A percentile compares a stretch with the other conserved stretches of the same genome.
These are phyloP conservation scores for Wickerhamomyces kurtzmanii DNA, from an alignment of 805 yeast species.

Conservation along the genomic window DNA sequence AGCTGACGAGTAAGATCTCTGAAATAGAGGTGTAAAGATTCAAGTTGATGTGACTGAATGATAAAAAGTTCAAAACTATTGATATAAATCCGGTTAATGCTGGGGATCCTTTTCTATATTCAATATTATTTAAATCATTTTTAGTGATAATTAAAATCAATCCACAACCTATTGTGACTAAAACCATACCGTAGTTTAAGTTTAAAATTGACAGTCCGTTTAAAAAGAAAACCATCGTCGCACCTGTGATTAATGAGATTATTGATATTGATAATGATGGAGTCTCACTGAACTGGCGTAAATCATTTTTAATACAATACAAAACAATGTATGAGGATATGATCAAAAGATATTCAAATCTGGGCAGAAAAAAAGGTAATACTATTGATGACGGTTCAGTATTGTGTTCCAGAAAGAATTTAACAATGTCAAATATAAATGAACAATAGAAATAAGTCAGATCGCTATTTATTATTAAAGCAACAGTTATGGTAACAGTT, in stretches of 20 bases:
- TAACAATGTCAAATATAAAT: conserved; percentile 7
- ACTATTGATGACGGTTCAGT: conserved; percentile 1
- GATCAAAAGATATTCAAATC: no score
- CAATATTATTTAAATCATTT: conserved; percentile 4
- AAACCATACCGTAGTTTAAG: conserved; percentile 13
- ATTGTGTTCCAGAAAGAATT: conserved; percentile 2
- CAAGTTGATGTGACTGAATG: conserved; percentile 16
- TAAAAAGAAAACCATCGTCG: conserved; percentile 2
- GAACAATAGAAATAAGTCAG: conserved; percentile 4
- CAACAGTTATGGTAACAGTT: conserved; percentile 11
- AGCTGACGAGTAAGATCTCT: conserved; percentile 7
- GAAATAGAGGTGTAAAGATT: conserved; percentile 4
- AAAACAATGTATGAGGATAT: conserved; percentile 3
- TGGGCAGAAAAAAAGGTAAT: no score
- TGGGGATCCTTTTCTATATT: conserved; percentile 9
- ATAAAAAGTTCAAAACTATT: conserved; percentile 21
- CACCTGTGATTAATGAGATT: conserved; percentile 1
- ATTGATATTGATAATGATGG: conserved; percentile 1
- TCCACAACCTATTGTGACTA: conserved; percentile 16
- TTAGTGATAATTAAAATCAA: conserved; percentile 10
- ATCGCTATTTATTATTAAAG: conserved; percentile 9
- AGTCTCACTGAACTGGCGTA: conserved; percentile 8
- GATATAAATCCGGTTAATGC: conserved; percentile 20
- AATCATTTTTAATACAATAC: conserved; percentile 2
- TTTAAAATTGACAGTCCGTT: neutral